Conservation (phyloP, 1,139 yeast genomes). For the Diutina neorugosa region DNA sequence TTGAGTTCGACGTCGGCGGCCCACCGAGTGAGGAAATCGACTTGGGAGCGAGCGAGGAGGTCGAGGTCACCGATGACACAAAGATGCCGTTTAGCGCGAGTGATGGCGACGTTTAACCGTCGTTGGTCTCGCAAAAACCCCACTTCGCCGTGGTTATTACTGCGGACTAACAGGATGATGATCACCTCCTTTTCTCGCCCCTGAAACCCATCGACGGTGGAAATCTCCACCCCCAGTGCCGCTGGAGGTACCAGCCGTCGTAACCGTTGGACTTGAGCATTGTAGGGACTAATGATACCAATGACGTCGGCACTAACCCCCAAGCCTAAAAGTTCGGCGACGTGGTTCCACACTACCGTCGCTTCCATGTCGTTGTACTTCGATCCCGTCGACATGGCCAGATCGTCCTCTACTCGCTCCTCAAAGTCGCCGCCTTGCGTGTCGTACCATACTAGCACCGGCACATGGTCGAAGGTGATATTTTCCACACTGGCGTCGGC, state of each 20-base stretch:
- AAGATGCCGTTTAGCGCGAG: constrained; percentile 78
- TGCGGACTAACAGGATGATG: constrained; percentile 32
- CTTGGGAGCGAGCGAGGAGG: constrained; percentile 27
- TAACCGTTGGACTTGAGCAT: constrained; percentile 66
- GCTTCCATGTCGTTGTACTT: constrained; percentile 71
- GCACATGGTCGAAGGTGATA: constrained; percentile 26
- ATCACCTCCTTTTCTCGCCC: constrained; percentile 73
- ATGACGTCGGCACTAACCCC: constrained; percentile 43
- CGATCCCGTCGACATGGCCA: constrained; percentile 23
- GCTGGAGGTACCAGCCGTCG: constrained; percentile 25
- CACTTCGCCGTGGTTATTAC: constrained; percentile 43
- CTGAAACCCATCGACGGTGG: constrained; percentile 41
- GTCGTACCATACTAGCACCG: constrained; percentile 59
- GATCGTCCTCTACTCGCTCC: constrained; percentile 36
- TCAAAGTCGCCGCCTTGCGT: constrained; percentile 85
- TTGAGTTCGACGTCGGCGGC: constrained; percentile 56
- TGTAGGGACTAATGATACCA: constrained; percentile 83
- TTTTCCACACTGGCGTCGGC: constrained; percentile 53
- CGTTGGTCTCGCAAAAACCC: constrained; percentile 69
- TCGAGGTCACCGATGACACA: constrained; percentile 84
- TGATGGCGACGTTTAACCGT: constrained; percentile 80
- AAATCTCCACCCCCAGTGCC: constrained; percentile 22
- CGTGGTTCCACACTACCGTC: constrained; percentile 44
- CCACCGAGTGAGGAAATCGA: constrained; percentile 52
- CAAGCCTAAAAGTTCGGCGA: constrained; percentile 30